Evolutionary conservation across 345 rosid species (phyloP), one percentile per base, ranked within the genome.

Genomic region (Syzygium oleosum): DNA sequence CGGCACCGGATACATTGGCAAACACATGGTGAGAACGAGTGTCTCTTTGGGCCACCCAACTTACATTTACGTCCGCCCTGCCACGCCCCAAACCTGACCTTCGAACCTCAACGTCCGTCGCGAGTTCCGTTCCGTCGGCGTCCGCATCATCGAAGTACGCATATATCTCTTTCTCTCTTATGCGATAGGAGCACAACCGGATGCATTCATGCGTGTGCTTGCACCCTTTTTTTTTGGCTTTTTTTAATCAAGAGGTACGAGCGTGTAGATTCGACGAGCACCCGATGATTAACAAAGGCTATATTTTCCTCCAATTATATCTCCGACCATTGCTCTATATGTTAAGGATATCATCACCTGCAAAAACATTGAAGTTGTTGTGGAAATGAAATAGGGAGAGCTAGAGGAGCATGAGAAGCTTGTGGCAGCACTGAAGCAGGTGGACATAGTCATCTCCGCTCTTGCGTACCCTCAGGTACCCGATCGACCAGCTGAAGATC

Each of bases 351-450:
- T 68, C 12, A 34, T 68, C 43, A 68, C 79, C 21, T 17, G 41
- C 41, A 38, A 38, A 38, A 38, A 29, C 77, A 23, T 63, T 23
- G 34, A 23, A 9, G 11, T 23, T 25, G 31, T 31, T 31, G 21
- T 84, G n/a, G 25, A 16, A 23, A 34, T 34, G 49, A 16, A 31
- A 31, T 43, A 92, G 91, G 95, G 94, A 87, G 89, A 89, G 16
- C 51, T 93, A 13, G 86, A 92, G 1, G 93, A 92, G 87, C 91
- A 91, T 3, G 92, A 89, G 41, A 92, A 94, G 89, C n/a, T 94
- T 59, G 92, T 92, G 46, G 59, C 83, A 0, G 17, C 38, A 13
- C 54, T 93, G 86, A n/a, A 86, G 54, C 52, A 85, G 41, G 94
- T 93, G 7, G 94, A 94, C 61, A 84, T 94, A 15, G 94, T 93